phyloP scores from a whole-genome alignment of 495 filamentous ascomycete species.

The Xylaria acuta region DNA sequence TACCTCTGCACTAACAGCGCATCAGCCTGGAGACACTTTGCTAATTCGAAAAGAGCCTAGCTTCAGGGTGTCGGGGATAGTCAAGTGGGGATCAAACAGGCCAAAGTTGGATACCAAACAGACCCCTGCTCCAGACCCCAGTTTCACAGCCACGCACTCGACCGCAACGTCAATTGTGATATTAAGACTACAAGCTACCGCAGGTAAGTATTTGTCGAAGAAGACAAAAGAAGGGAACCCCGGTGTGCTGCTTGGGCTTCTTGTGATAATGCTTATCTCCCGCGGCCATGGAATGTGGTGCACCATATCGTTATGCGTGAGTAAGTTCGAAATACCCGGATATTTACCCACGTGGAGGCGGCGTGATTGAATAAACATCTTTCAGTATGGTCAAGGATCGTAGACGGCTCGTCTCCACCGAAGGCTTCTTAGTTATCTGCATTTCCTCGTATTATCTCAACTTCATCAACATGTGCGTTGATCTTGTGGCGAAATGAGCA shows the following conservation, averaged over 20 bases:
- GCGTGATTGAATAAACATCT: background rate
- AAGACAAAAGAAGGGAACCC: background rate
- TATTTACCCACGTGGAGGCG: slow-evolving; percentile 5
- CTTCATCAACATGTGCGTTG: background rate
- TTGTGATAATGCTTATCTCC: background rate
- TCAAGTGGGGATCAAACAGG: slow-evolving; percentile 23
- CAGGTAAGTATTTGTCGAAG: background rate
- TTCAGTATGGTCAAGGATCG: background rate
- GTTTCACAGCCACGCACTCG: background rate
- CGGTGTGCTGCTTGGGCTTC: background rate
- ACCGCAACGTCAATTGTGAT: background rate
- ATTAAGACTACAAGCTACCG: background rate
- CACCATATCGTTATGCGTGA: background rate
- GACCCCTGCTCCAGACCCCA: slow-evolving; percentile 10
- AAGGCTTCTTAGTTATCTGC: background rate
- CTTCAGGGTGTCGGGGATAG: slow-evolving; percentile 9
- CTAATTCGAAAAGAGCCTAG: slow-evolving; percentile 13
- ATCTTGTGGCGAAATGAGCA: background rate
- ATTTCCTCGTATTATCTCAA: background rate
- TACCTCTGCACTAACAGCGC: slow-evolving; percentile 22
- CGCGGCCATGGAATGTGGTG: background rate
- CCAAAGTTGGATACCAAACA: slow-evolving; percentile 14
- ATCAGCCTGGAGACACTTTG: background rate
- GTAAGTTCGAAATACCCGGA: background rate
- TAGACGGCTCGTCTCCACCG: background rate